A percentile compares a stretch with the other conserved stretches of the same genome.
Evolutionary conservation across 345 rosid genomes (phyloP).

Genomic region (Schrenkiella parvula): DNA sequence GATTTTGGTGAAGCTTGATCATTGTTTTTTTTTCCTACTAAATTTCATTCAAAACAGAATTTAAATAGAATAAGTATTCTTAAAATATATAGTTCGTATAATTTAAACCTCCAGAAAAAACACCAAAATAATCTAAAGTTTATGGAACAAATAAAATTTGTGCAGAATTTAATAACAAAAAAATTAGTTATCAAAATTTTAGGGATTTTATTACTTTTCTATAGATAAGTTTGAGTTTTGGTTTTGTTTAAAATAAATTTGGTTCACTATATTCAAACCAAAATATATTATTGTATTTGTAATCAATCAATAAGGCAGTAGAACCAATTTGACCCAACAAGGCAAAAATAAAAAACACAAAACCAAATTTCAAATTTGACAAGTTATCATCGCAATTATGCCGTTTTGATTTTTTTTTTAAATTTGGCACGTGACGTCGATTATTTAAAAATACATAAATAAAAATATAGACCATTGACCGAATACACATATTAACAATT

Average conservation of each 20-base stretch:
- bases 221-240: background rate
- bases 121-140: no score
- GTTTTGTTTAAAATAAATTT: background rate
- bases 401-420: conserved; percentile 2
- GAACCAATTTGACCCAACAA: background rate
- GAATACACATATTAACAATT: background rate
- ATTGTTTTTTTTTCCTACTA: no score
- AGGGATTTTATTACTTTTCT: background rate
- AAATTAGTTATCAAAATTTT: background rate
- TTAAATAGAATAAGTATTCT: no score
- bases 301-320: background rate
- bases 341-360: background rate
- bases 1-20: background rate
- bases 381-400: conserved; percentile 5
- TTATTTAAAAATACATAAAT: conserved; percentile 13
- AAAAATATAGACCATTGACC: conserved; percentile 17
- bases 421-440: background rate
- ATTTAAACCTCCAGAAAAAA: no score
- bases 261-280: background rate
- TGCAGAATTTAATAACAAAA: no score
- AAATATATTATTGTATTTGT: background rate
- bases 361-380: background rate
- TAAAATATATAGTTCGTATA: no score
- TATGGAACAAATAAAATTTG: no score
- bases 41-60: no score